Conservation (phyloP, 2,329 filamentous ascomycete genomes). For the Penicillium sp. region DNA sequence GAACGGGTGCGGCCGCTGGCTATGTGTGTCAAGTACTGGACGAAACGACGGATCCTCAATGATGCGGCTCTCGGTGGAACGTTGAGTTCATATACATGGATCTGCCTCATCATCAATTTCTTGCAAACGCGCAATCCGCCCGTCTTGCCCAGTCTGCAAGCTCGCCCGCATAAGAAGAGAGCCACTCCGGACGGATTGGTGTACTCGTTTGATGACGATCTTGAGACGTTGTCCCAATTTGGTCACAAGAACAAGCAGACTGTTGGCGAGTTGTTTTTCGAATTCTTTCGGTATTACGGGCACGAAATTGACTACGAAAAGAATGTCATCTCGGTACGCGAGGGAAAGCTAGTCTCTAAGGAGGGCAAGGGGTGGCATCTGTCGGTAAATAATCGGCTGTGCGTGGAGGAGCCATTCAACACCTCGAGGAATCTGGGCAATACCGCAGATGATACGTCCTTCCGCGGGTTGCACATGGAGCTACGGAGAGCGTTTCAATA, state of each 20-base stretch:
- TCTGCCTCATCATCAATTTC: constrained; percentile 96
- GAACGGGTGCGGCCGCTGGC: constrained; percentile 86
- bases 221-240: constrained; percentile 73
- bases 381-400: constrained; percentile 78
- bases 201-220: constrained; percentile 83
- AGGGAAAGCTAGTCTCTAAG: constrained; percentile 77
- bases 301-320: constrained; percentile 91
- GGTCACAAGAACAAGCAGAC: constrained; percentile 80
- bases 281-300: constrained; percentile 94
- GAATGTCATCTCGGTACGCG: constrained; percentile 79
- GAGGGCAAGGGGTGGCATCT: constrained; percentile 87
- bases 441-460: constrained; percentile 93
- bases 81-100: constrained; percentile 98
- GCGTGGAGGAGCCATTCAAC: constrained; percentile 97
- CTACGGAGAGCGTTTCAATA: constrained; percentile 84
- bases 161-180: constrained; percentile 66
- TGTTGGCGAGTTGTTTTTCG: constrained; percentile 83
- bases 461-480: constrained; percentile 87
- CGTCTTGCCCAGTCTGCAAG: constrained; percentile 82
- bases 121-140: constrained; percentile 84
- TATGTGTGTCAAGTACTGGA: constrained; percentile 99
- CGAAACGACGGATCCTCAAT: constrained; percentile 86
- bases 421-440: constrained; percentile 87
- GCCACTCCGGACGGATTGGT: constrained; percentile 66
- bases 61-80: constrained; percentile 97